Evolutionary conservation across 164 flowering plant species (phyloP).

Genomic region (Berberis thunbergii): DNA sequence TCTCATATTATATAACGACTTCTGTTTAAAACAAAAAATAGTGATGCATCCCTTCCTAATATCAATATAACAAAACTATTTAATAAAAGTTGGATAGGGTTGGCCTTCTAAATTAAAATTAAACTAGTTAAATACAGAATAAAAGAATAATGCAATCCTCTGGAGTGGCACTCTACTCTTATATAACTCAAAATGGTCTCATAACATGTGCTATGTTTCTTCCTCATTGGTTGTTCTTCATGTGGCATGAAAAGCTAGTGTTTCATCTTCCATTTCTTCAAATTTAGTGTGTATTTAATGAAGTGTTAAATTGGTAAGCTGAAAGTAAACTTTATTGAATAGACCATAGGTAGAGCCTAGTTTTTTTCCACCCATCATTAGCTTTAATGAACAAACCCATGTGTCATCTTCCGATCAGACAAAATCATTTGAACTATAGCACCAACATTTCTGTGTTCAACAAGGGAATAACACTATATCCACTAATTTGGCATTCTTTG

Average conservation of each 20-base stretch:
- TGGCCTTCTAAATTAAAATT: slow-evolving; percentile 8
- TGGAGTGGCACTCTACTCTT: background rate
- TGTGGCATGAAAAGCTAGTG: background rate
- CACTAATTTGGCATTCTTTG: background rate
- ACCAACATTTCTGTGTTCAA: too few species aligned
- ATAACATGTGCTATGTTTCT: background rate
- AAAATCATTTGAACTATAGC: background rate
- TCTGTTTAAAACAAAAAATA: too few species aligned
- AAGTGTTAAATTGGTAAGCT: background rate
- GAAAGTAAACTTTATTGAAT: background rate
- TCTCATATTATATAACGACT: too few species aligned
- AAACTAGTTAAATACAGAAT: background rate
- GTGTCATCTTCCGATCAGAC: background rate
- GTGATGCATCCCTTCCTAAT: too few species aligned
- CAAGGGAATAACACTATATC: background rate
- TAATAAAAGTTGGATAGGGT: slow-evolving; percentile 1
- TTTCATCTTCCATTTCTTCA: background rate
- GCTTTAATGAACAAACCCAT: background rate
- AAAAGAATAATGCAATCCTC: background rate
- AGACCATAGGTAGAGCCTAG: background rate
- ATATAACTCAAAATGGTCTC: background rate
- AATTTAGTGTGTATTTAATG: background rate
- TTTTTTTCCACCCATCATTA: background rate
- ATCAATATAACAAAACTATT: too few species aligned
- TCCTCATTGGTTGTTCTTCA: background rate